A percentile compares a stretch with the other conserved stretches of the same genome.
Evolutionary conservation across 805 yeast genomes (phyloP).

Genomic region (Pichia exigua): DNA sequence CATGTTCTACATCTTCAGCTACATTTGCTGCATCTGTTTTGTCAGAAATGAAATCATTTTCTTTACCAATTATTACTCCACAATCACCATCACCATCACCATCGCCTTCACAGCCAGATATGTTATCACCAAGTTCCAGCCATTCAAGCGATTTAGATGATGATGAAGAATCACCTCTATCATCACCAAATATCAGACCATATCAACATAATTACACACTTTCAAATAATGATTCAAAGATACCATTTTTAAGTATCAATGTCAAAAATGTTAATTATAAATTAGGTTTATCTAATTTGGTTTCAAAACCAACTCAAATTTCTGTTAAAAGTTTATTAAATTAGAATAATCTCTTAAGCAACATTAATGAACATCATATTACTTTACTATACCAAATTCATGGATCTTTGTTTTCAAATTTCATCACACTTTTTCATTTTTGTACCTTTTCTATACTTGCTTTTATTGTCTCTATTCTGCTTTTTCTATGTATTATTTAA

Average conservation of each 20-base stretch:
- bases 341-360: not conserved
- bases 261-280: not conserved
- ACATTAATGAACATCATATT: not conserved
- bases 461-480: not conserved
- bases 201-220: slow-evolving; percentile 3
- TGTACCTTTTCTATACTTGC: not conserved
- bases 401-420: not conserved
- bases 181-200: slow-evolving; percentile 22
- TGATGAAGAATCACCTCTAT: slow-evolving; percentile 20
- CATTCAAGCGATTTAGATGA: slow-evolving; percentile 5
- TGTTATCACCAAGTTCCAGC: slow-evolving; percentile 10
- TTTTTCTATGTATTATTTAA: not conserved
- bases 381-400: not conserved
- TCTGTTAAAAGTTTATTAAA: slow-evolving; percentile 24
- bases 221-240: not conserved
- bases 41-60: slow-evolving; percentile 6
- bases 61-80: slow-evolving; percentile 1
- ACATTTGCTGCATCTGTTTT: slow-evolving; percentile 5
- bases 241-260: slow-evolving; percentile 5
- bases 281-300: not conserved
- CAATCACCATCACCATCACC: slow-evolving; percentile 9
- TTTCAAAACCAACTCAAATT: slow-evolving; percentile 12
- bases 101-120: slow-evolving; percentile 7
- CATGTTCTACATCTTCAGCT: slow-evolving; percentile 6
- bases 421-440: not conserved